Evolutionary conservation across 768 basidiomycete genomes (phyloP), one percentile per base, ranked within the genome.

Genomic region (Trametes sanguinea): DNA sequence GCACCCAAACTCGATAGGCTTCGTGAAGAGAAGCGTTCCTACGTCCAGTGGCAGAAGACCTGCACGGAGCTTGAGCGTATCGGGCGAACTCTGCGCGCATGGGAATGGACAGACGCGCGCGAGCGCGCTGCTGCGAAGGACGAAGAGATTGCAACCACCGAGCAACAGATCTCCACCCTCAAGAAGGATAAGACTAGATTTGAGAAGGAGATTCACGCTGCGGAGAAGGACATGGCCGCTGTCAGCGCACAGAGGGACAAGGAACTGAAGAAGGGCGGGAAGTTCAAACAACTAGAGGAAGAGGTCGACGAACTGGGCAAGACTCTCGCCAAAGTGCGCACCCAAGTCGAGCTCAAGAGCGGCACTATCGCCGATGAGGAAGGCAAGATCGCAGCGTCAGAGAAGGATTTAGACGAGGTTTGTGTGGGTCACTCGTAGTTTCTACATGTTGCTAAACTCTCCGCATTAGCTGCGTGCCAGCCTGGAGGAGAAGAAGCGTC

Each of bases 181-280:
- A 76, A 84, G 53, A 79, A 80, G 60, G 75, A 78, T 39, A 83
- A 77, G 66, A 79, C 83, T 65, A 80, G 81, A 44, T 78, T 82
- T 44, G 65, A 73, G 43, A 79, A 79, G 51, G 90, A 91, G 57
- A 75, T 77, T 29, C 79, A 81, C 54, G 82, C 79, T 0, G 88
- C 89, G 8, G 91, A 95, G 75, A 84, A 81, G 65, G 87, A 89
- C 63, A 73, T 82, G 46, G 77, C 75, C 43, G 80, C 82, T 17
- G 90, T 98, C 27, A 81, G 84, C 61, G 85, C 85, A 76, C 84
- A 86, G 72, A 78, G 94, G 32, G 92, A 98, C 54, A 85, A 85
- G 67, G 97, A 99, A 75, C 81, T 95, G 73, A 86, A 85, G 69
- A 98, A 97, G 71, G 95, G 94, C 1, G 97, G 97, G 1, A 97